A percentile compares a stretch with the other conserved stretches of the same genome.
Conservation (phyloP, 163 green algal genomes). For the Volvox carteri region DNA sequence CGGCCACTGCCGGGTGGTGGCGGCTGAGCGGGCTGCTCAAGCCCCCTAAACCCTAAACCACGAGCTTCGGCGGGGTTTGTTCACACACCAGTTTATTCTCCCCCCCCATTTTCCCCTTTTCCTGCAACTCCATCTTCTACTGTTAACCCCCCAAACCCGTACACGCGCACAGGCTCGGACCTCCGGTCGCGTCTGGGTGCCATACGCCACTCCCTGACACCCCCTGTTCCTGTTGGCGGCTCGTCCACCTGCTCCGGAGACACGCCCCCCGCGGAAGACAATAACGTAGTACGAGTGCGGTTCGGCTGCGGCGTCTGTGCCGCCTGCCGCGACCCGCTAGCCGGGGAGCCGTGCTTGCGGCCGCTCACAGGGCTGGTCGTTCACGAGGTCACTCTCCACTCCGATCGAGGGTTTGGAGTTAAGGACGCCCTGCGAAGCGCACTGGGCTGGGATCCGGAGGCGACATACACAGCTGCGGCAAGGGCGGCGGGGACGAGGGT, state of each 20-base stretch:
- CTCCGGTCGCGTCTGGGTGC: neutral
- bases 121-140: too few species aligned
- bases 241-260: neutral
- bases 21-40: neutral
- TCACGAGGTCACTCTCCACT: neutral
- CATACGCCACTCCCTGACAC: neutral
- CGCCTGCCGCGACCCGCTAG: neutral
- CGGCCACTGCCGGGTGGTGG: neutral
- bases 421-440: neutral
- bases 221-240: neutral
- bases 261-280: neutral
- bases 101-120: neutral
- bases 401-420: neutral
- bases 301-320: conserved; percentile 3
- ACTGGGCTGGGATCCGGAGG: neutral
- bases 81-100: too few species aligned
- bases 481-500: too few species aligned
- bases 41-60: neutral
- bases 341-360: neutral
- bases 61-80: too few species aligned
- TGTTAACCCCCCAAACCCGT: neutral
- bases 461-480: neutral
- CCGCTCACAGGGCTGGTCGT: neutral
- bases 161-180: neutral
- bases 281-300: too few species aligned